A percentile compares a stretch with the other conserved stretches of the same genome.
Conservation (phyloP, 2,329 filamentous ascomycete genomes). For the Trichoderma pleuroti region DNA sequence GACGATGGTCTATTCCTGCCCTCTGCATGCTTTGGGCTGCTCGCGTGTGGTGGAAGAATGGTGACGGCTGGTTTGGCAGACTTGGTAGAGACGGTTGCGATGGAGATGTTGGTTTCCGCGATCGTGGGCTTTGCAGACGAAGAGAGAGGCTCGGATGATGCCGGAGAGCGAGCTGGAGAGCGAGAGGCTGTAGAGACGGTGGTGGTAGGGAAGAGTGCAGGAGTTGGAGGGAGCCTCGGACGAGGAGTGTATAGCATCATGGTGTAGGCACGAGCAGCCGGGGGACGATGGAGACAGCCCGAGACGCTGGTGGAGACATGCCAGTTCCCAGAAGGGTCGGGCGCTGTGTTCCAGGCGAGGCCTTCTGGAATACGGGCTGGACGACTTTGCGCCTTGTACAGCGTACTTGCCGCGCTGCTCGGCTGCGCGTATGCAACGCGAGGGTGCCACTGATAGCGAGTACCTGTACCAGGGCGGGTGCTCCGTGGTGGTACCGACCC, state of each 20-base stretch:
- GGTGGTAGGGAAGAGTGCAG: background rate
- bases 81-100: background rate
- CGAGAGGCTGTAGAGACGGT: background rate
- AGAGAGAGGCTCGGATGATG: background rate
- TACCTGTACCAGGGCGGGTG: conserved; percentile 2
- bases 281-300: conserved; percentile 14
- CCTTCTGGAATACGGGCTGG: conserved; percentile 14
- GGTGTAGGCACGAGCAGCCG: conserved; percentile 5
- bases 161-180: background rate
- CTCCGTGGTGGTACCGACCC: background rate
- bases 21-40: conserved; percentile 31
- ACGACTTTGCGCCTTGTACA: background rate
- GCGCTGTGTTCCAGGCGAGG: conserved; percentile 11
- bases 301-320: conserved; percentile 17
- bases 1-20: conserved; percentile 24
- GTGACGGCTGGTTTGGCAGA: background rate
- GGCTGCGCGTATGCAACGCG: background rate
- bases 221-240: conserved; percentile 14
- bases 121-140: background rate
- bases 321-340: conserved; percentile 2
- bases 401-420: background rate
- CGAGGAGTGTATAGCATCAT: conserved; percentile 17
- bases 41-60: conserved; percentile 24
- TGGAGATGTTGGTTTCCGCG: background rate
- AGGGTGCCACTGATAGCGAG: background rate